phyloP scores from a whole-genome alignment of 2,329 filamentous ascomycete species.

The Coleophoma cylindrospora region DNA sequence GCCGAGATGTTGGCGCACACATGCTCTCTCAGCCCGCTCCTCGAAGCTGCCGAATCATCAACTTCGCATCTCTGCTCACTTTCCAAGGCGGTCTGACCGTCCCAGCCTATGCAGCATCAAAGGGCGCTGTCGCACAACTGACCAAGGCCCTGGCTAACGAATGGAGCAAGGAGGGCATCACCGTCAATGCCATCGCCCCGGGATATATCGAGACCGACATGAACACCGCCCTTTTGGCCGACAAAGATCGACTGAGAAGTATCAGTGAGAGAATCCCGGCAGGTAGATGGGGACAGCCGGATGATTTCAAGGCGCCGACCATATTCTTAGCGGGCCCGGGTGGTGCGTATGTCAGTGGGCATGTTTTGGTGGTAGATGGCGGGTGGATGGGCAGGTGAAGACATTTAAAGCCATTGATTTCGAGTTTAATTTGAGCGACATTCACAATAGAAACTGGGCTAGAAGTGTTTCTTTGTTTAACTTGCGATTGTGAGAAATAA shows the following conservation, averaged over 20 bases:
- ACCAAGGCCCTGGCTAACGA: constrained; percentile 85
- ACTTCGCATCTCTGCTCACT: constrained; percentile 71
- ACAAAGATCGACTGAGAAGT: constrained; percentile 62
- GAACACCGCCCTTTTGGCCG: constrained; percentile 77
- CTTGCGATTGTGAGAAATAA: no score
- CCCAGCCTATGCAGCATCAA: constrained; percentile 77
- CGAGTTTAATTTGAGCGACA: no score
- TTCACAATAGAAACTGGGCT: no score
- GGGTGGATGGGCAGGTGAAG: constrained; percentile 84
- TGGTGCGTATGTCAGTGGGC: constrained; percentile 78
- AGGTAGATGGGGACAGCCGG: constrained; percentile 74
- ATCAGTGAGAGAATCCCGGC: constrained; percentile 81
- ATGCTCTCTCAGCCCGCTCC: constrained; percentile 54
- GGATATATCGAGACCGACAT: constrained; percentile 94
- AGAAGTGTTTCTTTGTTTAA: no score
- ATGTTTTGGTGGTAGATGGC: constrained; percentile 79
- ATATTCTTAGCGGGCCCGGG: constrained; percentile 73
- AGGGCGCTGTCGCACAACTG: constrained; percentile 76
- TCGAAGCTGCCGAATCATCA: constrained; percentile 61
- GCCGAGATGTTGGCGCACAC: constrained; percentile 72
- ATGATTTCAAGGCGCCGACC: constrained; percentile 81
- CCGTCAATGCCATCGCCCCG: constrained; percentile 83
- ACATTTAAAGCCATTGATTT: no score
- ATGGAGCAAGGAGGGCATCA: constrained; percentile 75
- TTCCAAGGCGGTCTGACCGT: constrained; percentile 86